These are phyloP conservation scores for Aspergillus incahuasiensis DNA, from an alignment of 495 filamentous ascomycete genomes.

Conservation along the genomic window DNA sequence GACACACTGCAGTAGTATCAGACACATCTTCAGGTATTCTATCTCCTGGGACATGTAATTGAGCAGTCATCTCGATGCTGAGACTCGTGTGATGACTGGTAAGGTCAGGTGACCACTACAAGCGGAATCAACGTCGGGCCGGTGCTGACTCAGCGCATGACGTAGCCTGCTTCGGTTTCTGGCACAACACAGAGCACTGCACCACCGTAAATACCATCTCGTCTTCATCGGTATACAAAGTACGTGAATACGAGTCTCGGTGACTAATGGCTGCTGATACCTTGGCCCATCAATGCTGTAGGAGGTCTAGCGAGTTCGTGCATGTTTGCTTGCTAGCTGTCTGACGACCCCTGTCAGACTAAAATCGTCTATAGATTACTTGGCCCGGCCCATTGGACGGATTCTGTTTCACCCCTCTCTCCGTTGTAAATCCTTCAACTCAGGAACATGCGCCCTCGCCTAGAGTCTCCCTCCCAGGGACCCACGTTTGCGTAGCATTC, in stretches of 20 bases:
- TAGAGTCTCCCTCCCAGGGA: background rate
- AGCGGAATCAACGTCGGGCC: background rate
- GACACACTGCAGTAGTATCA: background rate
- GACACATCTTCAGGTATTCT: background rate
- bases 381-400: conserved; percentile 10
- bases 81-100: background rate
- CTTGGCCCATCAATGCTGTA: too few species aligned
- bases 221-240: too few species aligned
- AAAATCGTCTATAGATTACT: background rate
- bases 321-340: background rate
- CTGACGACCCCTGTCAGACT: background rate
- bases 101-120: background rate
- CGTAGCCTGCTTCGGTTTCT: background rate
- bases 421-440: background rate
- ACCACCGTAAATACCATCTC: too few species aligned
- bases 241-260: too few species aligned
- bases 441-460: conserved; percentile 12
- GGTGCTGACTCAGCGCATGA: background rate
- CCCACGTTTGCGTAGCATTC: background rate
- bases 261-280: too few species aligned
- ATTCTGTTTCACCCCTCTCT: conserved; percentile 13
- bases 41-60: background rate
- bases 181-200: too few species aligned
- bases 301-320: background rate
- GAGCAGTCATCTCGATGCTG: background rate